A percentile compares a stretch with the other conserved stretches of the same genome.
Conservation (phyloP, 176 grass and related monocot genomes). For the Elymus sibiricus region DNA sequence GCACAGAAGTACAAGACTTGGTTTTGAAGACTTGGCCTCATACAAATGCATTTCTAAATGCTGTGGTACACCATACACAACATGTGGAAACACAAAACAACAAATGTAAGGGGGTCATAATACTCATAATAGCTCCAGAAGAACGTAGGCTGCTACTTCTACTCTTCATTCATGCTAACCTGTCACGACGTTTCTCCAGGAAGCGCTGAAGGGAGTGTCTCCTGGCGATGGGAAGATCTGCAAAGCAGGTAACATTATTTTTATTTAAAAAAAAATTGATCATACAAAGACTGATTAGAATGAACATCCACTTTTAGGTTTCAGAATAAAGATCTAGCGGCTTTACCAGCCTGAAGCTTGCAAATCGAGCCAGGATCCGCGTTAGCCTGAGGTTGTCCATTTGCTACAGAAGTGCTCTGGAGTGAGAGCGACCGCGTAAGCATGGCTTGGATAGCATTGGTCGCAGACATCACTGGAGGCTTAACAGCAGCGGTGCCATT, state of each 20-base stretch:
- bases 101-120: background rate
- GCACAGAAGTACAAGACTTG: background rate
- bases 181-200: constrained; percentile 93
- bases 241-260: background rate
- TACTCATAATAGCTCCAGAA: constrained; percentile 6
- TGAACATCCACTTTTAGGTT: background rate
- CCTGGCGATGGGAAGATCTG: constrained; percentile 94
- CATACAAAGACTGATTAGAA: background rate
- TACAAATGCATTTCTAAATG: background rate
- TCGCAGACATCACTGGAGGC: constrained; percentile 24
- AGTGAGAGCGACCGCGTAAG: constrained; percentile 77
- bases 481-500: constrained; percentile 20
- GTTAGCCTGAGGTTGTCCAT: constrained; percentile 44
- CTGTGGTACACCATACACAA: background rate
- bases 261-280: background rate
- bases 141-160: background rate
- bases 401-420: constrained; percentile 65
- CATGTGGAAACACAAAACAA: background rate
- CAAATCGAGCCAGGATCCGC: constrained; percentile 52
- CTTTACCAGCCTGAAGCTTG: constrained; percentile 86
- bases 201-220: constrained; percentile 91
- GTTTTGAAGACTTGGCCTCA: background rate
- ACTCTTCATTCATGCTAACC: constrained; percentile 40
- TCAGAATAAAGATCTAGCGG: background rate
- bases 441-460: constrained; percentile 34